Evolutionary conservation across 306 rosid genomes (phyloP).

Genomic region (Prosopis cineraria): DNA sequence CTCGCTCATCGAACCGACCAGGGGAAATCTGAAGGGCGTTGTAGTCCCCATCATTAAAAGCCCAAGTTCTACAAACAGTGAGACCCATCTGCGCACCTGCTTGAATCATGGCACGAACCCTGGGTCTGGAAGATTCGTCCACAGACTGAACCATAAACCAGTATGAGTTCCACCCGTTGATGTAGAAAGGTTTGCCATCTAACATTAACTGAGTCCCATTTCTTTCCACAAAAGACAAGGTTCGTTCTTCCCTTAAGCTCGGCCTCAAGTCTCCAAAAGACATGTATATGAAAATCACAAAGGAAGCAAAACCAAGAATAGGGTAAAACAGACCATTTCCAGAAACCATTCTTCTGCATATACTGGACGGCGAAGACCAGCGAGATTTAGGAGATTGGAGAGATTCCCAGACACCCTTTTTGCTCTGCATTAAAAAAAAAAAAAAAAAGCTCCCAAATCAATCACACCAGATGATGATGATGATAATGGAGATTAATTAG

Average conservation of each 20-base stretch:
- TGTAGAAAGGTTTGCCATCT: conserved; percentile 76
- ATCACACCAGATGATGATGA: conserved; percentile 42
- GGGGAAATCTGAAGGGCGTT: conserved; percentile 95
- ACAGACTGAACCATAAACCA: conserved; percentile 95
- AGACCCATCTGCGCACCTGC: conserved; percentile 90
- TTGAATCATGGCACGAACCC: conserved; percentile 67
- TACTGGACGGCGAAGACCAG: conserved; percentile 26
- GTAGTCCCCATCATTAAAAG: conserved; percentile 87
- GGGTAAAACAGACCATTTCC: conserved; percentile 82
- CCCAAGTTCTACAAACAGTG: conserved; percentile 98
- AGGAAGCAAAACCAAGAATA: conserved; percentile 70
- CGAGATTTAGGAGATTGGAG: conserved; percentile 41
- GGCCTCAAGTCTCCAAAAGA: conserved; percentile 69
- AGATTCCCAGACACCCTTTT: conserved; percentile 44
- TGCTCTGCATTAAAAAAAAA: conserved; percentile 27
- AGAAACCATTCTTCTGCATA: conserved; percentile 49
- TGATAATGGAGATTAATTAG: conserved; percentile 32
- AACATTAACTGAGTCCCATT: conserved; percentile 76
- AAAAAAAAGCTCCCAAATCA: conserved; percentile 26
- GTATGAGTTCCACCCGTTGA: conserved; percentile 98
- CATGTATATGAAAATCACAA: conserved; percentile 74
- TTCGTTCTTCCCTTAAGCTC: conserved; percentile 41
- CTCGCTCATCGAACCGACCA: conserved; percentile 79
- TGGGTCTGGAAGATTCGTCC: conserved; percentile 61
- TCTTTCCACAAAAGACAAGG: conserved; percentile 70